phyloP scores from a whole-genome alignment of 106 monocot species.

The Dendrobium catenatum region DNA sequence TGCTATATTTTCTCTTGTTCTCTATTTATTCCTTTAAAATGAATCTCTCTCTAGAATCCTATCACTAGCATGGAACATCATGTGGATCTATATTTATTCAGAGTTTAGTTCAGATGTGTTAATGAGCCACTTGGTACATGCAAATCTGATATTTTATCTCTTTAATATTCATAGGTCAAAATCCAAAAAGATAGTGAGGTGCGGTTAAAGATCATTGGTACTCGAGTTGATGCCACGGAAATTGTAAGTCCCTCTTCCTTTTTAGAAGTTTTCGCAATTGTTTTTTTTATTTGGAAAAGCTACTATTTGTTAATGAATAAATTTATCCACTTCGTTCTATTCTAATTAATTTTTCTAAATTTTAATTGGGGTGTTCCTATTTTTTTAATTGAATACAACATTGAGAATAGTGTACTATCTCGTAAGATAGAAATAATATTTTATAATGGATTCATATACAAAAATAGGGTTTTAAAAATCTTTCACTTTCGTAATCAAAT shows the following conservation, averaged over 20 bases:
- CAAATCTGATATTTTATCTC: background rate
- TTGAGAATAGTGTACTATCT: too few species aligned
- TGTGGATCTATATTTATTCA: background rate
- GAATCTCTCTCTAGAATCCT: background rate
- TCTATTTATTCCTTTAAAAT: background rate
- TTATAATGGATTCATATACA: too few species aligned
- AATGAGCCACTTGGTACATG: background rate
- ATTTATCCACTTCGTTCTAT: background rate
- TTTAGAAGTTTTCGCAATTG: background rate
- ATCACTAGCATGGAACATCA: background rate
- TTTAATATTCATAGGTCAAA: conserved; percentile 49
- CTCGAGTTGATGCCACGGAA: conserved; percentile 98
- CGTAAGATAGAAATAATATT: too few species aligned
- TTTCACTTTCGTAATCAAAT: too few species aligned
- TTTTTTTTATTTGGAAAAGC: background rate
- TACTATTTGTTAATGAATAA: background rate
- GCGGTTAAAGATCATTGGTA: conserved; percentile 93
- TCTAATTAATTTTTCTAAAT: background rate
- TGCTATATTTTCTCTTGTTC: background rate
- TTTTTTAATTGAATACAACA: too few species aligned
- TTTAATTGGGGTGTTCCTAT: too few species aligned
- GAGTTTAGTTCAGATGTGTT: background rate
- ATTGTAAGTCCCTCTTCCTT: conserved; percentile 50
- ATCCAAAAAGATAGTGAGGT: conserved; percentile 99
- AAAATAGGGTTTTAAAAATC: too few species aligned